A percentile compares a stretch with the other conserved stretches of the same genome.
Conservation (phyloP, 805 yeast species). For the Suhomyces xylopsoci region DNA sequence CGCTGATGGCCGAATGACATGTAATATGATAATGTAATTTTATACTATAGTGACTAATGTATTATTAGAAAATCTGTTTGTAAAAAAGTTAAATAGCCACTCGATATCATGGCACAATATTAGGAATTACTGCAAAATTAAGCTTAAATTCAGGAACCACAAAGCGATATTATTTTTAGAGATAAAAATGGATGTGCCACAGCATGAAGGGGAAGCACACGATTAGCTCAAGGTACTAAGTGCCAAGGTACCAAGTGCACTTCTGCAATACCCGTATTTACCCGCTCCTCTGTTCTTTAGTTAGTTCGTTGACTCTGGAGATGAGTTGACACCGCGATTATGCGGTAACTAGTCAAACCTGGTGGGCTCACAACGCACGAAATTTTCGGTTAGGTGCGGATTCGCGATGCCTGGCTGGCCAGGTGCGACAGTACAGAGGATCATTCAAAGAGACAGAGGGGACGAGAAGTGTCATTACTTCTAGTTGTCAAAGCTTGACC, state of each 20-base stretch:
- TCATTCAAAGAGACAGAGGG: not conserved
- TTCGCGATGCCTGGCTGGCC: not conserved
- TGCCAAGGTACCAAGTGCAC: no score
- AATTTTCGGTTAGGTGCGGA: not conserved
- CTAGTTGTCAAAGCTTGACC: no score
- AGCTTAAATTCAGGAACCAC: not conserved
- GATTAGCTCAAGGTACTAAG: no score
- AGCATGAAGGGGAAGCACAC: no score
- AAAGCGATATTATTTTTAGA: no score
- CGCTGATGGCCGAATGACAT: not conserved
- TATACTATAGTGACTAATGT: conserved; percentile 3
- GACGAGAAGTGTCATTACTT: not conserved
- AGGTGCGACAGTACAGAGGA: not conserved
- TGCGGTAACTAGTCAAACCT: not conserved
- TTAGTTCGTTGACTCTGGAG: not conserved
- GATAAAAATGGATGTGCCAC: no score
- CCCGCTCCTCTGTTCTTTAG: not conserved
- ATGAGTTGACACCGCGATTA: not conserved
- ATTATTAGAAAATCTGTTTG: not conserved
- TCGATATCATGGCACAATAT: no score
- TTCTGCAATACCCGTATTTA: not conserved
- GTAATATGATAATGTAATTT: conserved; percentile 1
- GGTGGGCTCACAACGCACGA: not conserved
- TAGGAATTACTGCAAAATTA: not conserved
- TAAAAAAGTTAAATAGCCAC: no score